Evolutionary conservation across 2,329 filamentous ascomycete genomes (phyloP), one percentile per base, ranked within the genome.

Genomic region (Colletotrichum shisoi): DNA sequence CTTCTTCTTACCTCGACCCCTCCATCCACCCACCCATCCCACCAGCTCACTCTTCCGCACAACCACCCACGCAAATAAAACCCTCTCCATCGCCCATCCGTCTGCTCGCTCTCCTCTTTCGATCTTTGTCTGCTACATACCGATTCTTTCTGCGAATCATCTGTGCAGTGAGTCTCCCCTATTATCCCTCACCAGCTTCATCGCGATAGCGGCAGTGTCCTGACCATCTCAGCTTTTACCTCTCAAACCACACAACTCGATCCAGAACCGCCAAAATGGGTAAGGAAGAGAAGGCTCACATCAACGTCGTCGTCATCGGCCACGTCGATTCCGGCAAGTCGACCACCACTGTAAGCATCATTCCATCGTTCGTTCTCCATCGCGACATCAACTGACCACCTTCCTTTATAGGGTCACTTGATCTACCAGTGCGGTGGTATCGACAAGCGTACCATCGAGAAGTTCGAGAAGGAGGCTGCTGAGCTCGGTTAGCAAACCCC

Each of bases 401-500:
- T 39, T 21, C 15, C 2, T 2, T 17, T 15, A 82, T 91, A 84
- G 77, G 89, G 90, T 83, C 90, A 94, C 88, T 90, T 99, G 90
- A 98, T 99, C 92, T 98, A 98, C 93, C 94, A 99, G 91, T 98
- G 95, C 89, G 95, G 95, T 91, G 95, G 95, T 93, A 99, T 98
- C 81, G 95, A 99, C 92, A 93, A 94, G 89, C 94, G 95, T 93
- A 98, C 94, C 84, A 99, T 99, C 83, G 95, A 99, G 91, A 99
- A 99, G 92, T 99, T 99, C 90, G 95, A 99, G 94, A 99, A 99
- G 93, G 93, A 96, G 96, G 91, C 91, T 96, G 61, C 61, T 11
- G 61, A 63, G 17, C 56, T 64, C 52, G 56, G 42, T 21, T 15
- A 57, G 24, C 57, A 27, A 61, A 8, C 42, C 49, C 57, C 44